Conservation (phyloP, 108 stramenopile genomes). For the Cyclotella baltica region DNA sequence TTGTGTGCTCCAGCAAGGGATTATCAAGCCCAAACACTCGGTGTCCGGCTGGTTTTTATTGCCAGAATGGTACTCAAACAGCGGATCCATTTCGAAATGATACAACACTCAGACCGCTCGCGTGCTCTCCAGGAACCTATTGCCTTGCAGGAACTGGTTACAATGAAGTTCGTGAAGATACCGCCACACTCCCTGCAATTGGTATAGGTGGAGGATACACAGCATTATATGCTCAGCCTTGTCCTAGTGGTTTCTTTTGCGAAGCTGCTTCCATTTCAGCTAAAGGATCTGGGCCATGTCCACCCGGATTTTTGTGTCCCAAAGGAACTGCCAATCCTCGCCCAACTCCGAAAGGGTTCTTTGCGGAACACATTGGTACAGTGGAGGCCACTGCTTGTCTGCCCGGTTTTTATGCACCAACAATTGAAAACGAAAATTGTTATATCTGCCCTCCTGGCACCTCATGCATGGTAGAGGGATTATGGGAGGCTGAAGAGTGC, state of each 20-base stretch:
- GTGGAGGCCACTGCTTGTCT: constrained; percentile 70
- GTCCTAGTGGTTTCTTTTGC: constrained; percentile 83
- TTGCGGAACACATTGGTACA: constrained; percentile 74
- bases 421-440: constrained; percentile 63
- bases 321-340: constrained; percentile 80
- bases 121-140: constrained; percentile 82
- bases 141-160: constrained; percentile 87
- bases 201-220: background rate
- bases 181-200: constrained; percentile 5
- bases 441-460: constrained; percentile 51
- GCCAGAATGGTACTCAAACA: constrained; percentile 81
- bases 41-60: constrained; percentile 87
- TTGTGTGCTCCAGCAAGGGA: constrained; percentile 72
- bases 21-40: constrained; percentile 67
- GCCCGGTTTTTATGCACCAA: constrained; percentile 80
- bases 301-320: constrained; percentile 82
- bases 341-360: constrained; percentile 77
- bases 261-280: constrained; percentile 65
- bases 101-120: constrained; percentile 60
- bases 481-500: constrained; percentile 50
- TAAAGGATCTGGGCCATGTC: constrained; percentile 78
- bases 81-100: constrained; percentile 72
- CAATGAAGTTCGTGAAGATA: constrained; percentile 65
- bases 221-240: constrained; percentile 73
- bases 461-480: constrained; percentile 39